Evolutionary conservation across 345 rosid species (phyloP), one percentile per base, ranked within the genome.

Genomic region (Eucalyptus brandiana): DNA sequence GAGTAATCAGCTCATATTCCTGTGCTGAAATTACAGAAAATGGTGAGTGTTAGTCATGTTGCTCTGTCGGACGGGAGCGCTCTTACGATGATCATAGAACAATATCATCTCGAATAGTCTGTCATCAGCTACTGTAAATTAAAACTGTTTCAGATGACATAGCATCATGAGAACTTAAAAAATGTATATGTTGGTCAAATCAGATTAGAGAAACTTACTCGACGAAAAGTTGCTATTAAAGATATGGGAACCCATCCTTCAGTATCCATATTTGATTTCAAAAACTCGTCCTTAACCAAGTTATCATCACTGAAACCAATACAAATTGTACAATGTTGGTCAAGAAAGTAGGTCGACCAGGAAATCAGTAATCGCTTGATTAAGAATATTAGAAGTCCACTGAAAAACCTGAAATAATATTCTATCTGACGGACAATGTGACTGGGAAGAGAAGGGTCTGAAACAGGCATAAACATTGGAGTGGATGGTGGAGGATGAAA

Each of bases 371-470:
- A 26, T 56, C 53, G 19, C 44, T 53, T 24, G 30, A 76, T 76
- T 40, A 72, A 80, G 47, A 28, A 80, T 17, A 45, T 80, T 30
- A 80, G 47, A 87, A 32, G 47, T 87, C 65, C 65, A 45, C 65
- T 48, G 85, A 76, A 56, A 48, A 89, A 94, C 97, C 97, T 95
- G 94, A 95, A 95, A 91, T 95, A 95, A 90, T 94, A 95, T 65
- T 95, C 94, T 80, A 95, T 95, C 91, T 95, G 97, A 67, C 80
- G 60, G 69, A 93, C 87, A 92, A 95, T 48, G 91, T 88, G 60
- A n/a, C 86, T 88, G 80, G 90, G 56, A 87, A 94, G 56, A 80
- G 90, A 85, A 90, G 90, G 87, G 40, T 93, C 94, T 47, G 92
- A 88, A 69, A 72, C 83, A 87, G 94, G 93, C 86, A 94, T 30